A percentile compares a stretch with the other conserved stretches of the same genome.
Conservation (phyloP, 345 rosid genomes). For the Lumnitzera racemosa region DNA sequence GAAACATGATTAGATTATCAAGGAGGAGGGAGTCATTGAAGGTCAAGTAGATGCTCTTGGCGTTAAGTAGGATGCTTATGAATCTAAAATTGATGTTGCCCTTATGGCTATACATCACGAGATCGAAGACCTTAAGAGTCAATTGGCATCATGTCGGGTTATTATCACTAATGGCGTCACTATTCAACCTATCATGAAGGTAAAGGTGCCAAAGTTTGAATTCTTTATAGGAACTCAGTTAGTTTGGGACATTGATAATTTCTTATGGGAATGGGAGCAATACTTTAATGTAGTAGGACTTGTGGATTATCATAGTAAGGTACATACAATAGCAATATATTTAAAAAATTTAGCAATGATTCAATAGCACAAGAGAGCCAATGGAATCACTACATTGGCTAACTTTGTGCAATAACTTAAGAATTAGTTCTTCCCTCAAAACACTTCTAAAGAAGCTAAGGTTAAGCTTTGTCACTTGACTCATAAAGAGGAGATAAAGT, state of each 20-base stretch:
- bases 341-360: neutral
- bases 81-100: too few relatives aligned
- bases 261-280: neutral
- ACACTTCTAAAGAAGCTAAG: neutral
- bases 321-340: neutral
- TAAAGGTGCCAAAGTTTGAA: neutral
- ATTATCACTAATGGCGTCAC: too few relatives aligned
- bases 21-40: too few relatives aligned
- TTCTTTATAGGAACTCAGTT: neutral
- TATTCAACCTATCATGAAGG: too few relatives aligned
- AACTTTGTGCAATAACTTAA: neutral
- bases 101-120: too few relatives aligned
- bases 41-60: too few relatives aligned
- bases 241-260: conserved; percentile 1
- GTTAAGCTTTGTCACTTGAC: neutral
- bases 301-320: neutral
- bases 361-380: neutral
- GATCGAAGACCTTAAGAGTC: too few relatives aligned
- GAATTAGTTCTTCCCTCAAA: conserved; percentile 2
- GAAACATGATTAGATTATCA: too few relatives aligned
- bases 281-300: neutral
- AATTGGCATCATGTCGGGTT: too few relatives aligned
- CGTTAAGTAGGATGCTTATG: too few relatives aligned
- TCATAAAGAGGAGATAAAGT: neutral
- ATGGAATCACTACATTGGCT: conserved; percentile 1